Evolutionary conservation across 2,329 filamentous ascomycete genomes (phyloP).

Genomic region (Pleoardoris graminearum): DNA sequence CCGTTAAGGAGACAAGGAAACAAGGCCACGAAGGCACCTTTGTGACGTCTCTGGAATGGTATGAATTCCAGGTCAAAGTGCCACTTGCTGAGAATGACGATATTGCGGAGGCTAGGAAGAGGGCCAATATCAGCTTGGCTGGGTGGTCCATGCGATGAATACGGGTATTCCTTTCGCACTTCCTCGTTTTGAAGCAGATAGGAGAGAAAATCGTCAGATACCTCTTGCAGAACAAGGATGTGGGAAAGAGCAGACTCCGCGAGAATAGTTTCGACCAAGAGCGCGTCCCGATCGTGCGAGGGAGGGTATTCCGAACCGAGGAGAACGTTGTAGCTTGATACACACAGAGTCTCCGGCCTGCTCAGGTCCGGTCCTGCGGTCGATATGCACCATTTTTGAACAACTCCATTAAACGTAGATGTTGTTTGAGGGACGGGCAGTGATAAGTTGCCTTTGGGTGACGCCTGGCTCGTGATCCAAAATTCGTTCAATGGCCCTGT

Average conservation of each 20-base stretch:
- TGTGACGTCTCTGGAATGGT: conserved; percentile 59
- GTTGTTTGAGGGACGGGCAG: too few relatives aligned
- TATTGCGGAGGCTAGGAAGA: conserved; percentile 63
- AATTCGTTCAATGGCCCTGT: conserved; percentile 11
- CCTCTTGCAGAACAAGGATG: conserved; percentile 60
- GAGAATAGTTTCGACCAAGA: conserved; percentile 42
- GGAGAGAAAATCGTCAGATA: conserved; percentile 65
- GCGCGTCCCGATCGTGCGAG: conserved; percentile 42
- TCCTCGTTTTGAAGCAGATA: conserved; percentile 55
- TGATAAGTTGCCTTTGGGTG: too few relatives aligned
- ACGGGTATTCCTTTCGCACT: conserved; percentile 58
- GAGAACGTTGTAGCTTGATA: conserved; percentile 52
- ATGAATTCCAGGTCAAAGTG: conserved; percentile 61
- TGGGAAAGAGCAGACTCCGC: conserved; percentile 40
- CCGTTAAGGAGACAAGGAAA: conserved; percentile 45
- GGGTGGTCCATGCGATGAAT: conserved; percentile 61
- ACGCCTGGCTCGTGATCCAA: conserved; percentile 15
- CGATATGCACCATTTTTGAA: conserved; percentile 28
- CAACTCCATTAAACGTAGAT: too few relatives aligned
- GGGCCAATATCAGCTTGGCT: conserved; percentile 57
- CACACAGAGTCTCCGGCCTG: conserved; percentile 23
- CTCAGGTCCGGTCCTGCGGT: background rate
- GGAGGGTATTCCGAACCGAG: conserved; percentile 46
- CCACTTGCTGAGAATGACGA: conserved; percentile 62
- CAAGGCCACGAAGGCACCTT: conserved; percentile 58